Percentiles rank a stretch among this genome's conserved stretches.
These are phyloP conservation scores for Paraphoma chrysanthemicola DNA, from an alignment of 2,329 filamentous ascomycete species.

Conservation along the genomic window DNA sequence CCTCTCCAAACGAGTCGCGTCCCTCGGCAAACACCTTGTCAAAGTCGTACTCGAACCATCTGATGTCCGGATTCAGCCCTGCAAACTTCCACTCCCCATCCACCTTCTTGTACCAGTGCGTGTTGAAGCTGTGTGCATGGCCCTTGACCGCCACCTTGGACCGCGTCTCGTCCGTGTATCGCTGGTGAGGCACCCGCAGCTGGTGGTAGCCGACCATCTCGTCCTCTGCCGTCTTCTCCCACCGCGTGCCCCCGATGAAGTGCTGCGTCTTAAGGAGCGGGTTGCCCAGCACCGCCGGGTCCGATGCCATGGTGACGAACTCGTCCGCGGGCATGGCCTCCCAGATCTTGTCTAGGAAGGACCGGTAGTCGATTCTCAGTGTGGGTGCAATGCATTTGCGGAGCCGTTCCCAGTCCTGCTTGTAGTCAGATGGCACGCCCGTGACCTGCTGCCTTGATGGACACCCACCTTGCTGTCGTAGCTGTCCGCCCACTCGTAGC, in stretches of 20 bases:
- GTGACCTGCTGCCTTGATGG: neutral
- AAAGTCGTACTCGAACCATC: conserved; percentile 64
- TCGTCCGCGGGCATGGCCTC: conserved; percentile 63
- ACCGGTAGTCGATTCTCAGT: conserved; percentile 72
- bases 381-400: conserved; percentile 69
- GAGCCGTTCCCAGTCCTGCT: conserved; percentile 65
- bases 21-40: conserved; percentile 62
- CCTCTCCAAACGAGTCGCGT: conserved; percentile 54
- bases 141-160: conserved; percentile 60
- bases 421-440: conserved; percentile 2
- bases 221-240: conserved; percentile 57
- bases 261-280: conserved; percentile 63
- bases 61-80: conserved; percentile 60
- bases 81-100: conserved; percentile 66
- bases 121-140: conserved; percentile 63
- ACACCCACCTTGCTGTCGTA: conserved; percentile 65
- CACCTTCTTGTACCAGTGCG: conserved; percentile 64
- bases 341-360: conserved; percentile 62
- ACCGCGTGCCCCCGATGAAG: conserved; percentile 61
- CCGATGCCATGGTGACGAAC: conserved; percentile 61
- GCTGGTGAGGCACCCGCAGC: conserved; percentile 65
- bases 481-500: conserved; percentile 70
- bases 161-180: conserved; percentile 58
- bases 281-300: conserved; percentile 61
- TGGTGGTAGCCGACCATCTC: conserved; percentile 63